Evolutionary conservation across 2,329 filamentous ascomycete genomes (phyloP).

Genomic region (Aspergillus candidus): DNA sequence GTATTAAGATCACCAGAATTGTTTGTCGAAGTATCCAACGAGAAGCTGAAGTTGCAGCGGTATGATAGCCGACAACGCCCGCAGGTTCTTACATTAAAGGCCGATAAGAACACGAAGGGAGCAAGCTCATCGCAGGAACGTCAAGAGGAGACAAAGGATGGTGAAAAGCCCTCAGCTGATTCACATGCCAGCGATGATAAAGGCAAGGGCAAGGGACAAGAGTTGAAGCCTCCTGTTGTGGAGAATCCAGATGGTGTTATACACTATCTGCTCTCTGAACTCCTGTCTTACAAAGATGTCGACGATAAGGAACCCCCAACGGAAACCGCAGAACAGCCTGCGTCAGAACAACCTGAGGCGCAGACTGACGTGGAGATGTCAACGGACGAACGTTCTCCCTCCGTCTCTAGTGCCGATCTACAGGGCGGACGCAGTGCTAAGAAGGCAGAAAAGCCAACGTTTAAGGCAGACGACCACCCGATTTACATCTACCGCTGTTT

Average conservation of each 20-base stretch:
- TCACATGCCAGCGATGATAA: constrained; percentile 19
- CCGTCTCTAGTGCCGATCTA: constrained; percentile 26
- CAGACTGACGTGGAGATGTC: constrained; percentile 48
- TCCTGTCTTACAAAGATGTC: constrained; percentile 86
- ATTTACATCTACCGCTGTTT: constrained; percentile 97
- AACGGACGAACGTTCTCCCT: constrained; percentile 32
- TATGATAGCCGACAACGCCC: constrained; percentile 53
- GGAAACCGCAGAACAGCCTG: constrained; percentile 22
- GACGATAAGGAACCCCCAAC: constrained; percentile 67
- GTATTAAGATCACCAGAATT: constrained; percentile 75
- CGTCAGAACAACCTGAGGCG: constrained; percentile 28
- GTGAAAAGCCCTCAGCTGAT: constrained; percentile 21
- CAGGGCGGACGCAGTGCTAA: constrained; percentile 44
- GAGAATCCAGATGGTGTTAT: constrained; percentile 93
- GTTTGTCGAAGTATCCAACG: constrained; percentile 82
- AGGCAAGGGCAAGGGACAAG: constrained; percentile 51
- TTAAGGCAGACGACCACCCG: constrained; percentile 88
- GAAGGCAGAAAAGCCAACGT: constrained; percentile 64
- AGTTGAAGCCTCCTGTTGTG: constrained; percentile 75
- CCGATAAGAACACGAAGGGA: constrained; percentile 32
- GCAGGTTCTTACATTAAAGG: constrained; percentile 50
- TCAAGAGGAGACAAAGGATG: constrained; percentile 24
- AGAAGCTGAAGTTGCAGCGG: constrained; percentile 67
- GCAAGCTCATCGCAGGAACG: constrained; percentile 19
- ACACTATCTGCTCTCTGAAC: constrained; percentile 86